These are phyloP conservation scores for Phlebiopsis flavidoalba DNA, from an alignment of 768 basidiomycete species.

Conservation along the genomic window DNA sequence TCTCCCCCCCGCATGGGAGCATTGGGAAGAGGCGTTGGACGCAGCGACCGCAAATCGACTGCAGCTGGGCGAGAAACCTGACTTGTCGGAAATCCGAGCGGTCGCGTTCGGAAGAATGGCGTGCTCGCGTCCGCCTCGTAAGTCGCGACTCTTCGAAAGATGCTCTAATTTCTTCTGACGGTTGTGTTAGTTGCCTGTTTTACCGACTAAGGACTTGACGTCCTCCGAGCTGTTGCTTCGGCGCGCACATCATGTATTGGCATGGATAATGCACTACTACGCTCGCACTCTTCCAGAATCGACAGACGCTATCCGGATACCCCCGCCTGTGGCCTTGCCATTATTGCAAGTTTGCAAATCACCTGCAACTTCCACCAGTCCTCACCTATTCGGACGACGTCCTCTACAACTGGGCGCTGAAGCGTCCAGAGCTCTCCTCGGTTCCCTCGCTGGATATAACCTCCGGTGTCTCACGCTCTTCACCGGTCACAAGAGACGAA, in stretches of 20 bases:
- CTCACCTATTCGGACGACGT: constrained; percentile 91
- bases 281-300: constrained; percentile 34
- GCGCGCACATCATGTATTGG: constrained; percentile 49
- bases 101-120: constrained; percentile 35
- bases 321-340: constrained; percentile 66
- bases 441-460: constrained; percentile 47
- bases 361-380: constrained; percentile 80
- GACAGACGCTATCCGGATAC: constrained; percentile 48
- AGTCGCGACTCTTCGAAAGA: constrained; percentile 11
- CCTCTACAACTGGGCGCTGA: constrained; percentile 73
- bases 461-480: constrained; percentile 65
- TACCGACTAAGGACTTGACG: constrained; percentile 31
- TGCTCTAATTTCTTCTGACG: constrained; percentile 6
- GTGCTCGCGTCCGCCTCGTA: constrained; percentile 35
- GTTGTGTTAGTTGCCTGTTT: constrained; percentile 32
- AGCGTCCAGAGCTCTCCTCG: constrained; percentile 23
- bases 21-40: constrained; percentile 66
- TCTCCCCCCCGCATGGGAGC: constrained; percentile 57
- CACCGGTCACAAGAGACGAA: constrained; percentile 76
- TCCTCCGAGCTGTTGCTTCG: constrained; percentile 43
- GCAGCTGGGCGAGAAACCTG: constrained; percentile 40
- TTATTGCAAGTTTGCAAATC: constrained; percentile 62
- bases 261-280: constrained; percentile 55
- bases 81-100: constrained; percentile 26
- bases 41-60: constrained; percentile 42